Conservation (phyloP, 2,329 filamentous ascomycete genomes). For the Fusarium equiseti region DNA sequence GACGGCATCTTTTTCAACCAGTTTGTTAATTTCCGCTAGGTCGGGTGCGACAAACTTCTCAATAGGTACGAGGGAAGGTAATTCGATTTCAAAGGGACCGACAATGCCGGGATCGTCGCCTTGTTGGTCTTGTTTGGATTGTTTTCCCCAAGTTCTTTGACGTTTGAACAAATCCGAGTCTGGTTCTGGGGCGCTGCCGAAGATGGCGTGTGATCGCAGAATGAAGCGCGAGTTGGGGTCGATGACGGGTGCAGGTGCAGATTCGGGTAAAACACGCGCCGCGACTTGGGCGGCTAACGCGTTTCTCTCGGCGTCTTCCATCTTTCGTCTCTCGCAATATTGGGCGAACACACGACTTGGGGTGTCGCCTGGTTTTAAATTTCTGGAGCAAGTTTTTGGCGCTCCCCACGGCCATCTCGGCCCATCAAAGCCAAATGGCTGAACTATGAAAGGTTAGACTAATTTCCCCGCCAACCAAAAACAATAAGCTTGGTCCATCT, state of each 20-base stretch:
- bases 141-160: background rate
- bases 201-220: background rate
- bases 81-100: background rate
- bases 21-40: background rate
- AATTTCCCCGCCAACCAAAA: background rate
- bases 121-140: background rate
- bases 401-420: constrained; percentile 10
- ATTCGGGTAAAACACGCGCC: rapidly evolving
- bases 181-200: background rate
- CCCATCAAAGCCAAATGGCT: background rate
- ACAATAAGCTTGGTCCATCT: background rate
- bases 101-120: background rate
- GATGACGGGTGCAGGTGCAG: rapidly evolving
- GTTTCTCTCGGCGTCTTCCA: background rate
- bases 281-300: rapidly evolving
- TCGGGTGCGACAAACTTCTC: background rate
- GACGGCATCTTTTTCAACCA: rapidly evolving
- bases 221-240: background rate
- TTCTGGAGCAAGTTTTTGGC: background rate
- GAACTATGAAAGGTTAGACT: background rate
- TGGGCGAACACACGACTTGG: background rate
- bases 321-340: background rate
- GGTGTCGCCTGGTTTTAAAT: background rate
- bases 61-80: rapidly evolving
- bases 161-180: background rate